phyloP scores from a whole-genome alignment of 306 rosid genomes.

The Comarum palustre region DNA sequence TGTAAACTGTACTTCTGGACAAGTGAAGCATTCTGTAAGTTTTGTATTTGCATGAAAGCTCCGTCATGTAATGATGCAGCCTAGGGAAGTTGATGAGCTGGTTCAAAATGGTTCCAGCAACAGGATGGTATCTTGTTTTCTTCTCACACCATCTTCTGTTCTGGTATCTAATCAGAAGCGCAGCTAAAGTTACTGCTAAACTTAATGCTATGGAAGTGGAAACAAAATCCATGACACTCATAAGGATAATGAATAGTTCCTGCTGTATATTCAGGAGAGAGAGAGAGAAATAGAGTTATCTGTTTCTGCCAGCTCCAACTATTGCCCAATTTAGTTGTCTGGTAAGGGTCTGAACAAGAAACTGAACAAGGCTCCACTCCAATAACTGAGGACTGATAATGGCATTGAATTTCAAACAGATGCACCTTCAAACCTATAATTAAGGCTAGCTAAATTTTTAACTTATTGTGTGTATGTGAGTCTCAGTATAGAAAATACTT shows the following conservation, averaged over 20 bases:
- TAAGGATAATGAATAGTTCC: background rate
- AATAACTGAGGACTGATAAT: background rate
- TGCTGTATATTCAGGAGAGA: background rate
- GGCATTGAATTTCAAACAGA: background rate
- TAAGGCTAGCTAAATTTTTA: background rate
- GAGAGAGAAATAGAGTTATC: background rate
- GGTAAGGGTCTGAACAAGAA: background rate
- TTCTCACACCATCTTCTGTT: background rate
- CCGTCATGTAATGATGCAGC: slow-evolving; percentile 24
- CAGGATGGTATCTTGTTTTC: slow-evolving; percentile 16
- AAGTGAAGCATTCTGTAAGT: background rate
- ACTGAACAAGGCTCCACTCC: slow-evolving; percentile 4
- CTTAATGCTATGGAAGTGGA: background rate
- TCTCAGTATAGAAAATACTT: background rate
- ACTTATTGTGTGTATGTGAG: background rate
- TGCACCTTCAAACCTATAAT: background rate
- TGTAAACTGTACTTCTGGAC: background rate
- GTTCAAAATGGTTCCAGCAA: slow-evolving; percentile 15
- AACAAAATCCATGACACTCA: background rate
- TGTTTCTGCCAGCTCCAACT: background rate
- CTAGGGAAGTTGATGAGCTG: slow-evolving; percentile 19
- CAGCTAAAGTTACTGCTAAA: background rate
- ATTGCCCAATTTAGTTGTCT: background rate
- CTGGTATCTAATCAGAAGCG: background rate
- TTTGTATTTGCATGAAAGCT: background rate